Evolutionary conservation across 345 rosid species (phyloP).

Genomic region (Corymbia maculata): DNA sequence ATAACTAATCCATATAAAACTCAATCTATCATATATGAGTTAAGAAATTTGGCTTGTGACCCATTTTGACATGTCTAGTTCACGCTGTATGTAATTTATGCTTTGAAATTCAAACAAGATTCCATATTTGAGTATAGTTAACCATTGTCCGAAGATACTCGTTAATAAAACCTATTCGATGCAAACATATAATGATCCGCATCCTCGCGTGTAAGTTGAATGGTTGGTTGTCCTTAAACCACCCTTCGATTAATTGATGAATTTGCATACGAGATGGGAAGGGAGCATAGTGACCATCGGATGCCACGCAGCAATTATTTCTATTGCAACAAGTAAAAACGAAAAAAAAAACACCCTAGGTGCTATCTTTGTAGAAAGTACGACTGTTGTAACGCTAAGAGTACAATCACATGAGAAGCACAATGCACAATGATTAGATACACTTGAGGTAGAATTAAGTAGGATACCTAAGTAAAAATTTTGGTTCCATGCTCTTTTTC

Average conservation of each 20-base stretch:
- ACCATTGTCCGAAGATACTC: fast-evolving
- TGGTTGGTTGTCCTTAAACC: not conserved
- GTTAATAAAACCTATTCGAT: not conserved
- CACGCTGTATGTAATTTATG: not conserved
- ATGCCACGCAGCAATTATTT: not conserved
- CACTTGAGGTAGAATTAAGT: too few relatives aligned
- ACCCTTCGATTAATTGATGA: not conserved
- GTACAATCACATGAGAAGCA: not conserved
- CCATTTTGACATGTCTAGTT: not conserved
- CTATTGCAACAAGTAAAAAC: not conserved
- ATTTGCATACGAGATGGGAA: not conserved
- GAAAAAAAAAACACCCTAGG: not conserved
- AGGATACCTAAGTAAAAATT: too few relatives aligned
- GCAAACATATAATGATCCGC: not conserved
- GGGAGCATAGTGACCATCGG: not conserved
- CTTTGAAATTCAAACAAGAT: not conserved
- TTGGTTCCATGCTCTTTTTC: too few relatives aligned
- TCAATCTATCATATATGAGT: not conserved
- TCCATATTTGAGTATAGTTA: fast-evolving
- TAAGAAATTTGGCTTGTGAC: too few relatives aligned
- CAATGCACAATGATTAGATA: not conserved
- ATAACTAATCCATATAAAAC: not conserved
- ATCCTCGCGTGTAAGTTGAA: not conserved
- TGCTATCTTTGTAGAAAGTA: fast-evolving
- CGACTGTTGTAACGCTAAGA: not conserved